Percentiles rank a stretch among this genome's conserved stretches.
Conservation (phyloP, 345 rosid genomes). For the Carallia pectinifolia region DNA sequence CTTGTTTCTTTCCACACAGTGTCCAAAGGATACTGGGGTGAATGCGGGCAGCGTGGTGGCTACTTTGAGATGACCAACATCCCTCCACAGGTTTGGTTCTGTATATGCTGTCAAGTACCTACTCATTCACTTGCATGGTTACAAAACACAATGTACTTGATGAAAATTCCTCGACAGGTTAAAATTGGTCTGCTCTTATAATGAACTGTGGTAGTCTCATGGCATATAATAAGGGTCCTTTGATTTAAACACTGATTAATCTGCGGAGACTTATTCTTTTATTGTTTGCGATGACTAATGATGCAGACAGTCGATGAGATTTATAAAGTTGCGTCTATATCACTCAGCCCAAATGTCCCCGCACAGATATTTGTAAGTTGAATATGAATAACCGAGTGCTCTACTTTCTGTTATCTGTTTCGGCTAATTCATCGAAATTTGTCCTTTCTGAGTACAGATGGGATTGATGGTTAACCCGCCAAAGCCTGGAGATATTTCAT, state of each 20-base stretch:
- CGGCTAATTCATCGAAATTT: not conserved
- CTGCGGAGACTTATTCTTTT: not conserved
- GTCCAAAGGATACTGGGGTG: constrained; percentile 99
- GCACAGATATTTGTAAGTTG: constrained; percentile 95
- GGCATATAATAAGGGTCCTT: constrained; percentile 11
- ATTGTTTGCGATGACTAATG: constrained; percentile 18
- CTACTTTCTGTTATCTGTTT: not conserved
- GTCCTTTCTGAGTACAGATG: constrained; percentile 54
- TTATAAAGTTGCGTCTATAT: constrained; percentile 84
- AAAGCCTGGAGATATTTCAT: constrained; percentile 92
- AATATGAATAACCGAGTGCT: constrained; percentile 10
- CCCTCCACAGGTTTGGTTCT: constrained; percentile 68
- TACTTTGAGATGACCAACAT: constrained; percentile 99
- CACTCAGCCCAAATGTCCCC: constrained; percentile 96
- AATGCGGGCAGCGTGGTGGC: constrained; percentile 99
- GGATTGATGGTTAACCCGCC: constrained; percentile 96
- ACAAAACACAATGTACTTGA: not conserved
- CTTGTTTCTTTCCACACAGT: constrained; percentile 95
- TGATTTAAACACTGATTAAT: constrained; percentile 2
- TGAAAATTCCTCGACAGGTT: too few species aligned
- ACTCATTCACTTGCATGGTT: constrained; percentile 1
- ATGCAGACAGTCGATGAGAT: constrained; percentile 93
- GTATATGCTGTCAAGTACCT: not conserved
- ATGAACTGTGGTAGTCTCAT: too few species aligned
- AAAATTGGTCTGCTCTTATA: too few species aligned